Evolutionary conservation across 371 early-diverging fungal genomes (phyloP).

Genomic region (Mucor lusitanicus): DNA sequence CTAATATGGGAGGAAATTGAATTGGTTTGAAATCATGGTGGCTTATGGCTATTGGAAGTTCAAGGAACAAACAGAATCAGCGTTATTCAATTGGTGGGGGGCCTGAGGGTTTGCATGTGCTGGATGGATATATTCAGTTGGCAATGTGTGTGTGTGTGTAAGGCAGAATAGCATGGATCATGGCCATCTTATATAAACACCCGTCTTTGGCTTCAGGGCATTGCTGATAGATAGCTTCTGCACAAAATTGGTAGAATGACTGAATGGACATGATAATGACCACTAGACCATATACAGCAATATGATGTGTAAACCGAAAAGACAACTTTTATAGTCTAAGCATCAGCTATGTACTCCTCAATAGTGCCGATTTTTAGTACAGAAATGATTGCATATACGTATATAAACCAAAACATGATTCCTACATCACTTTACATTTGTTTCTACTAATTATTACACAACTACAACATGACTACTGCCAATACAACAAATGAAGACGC

Average conservation of each 20-base stretch:
- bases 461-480: not conserved
- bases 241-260: not conserved
- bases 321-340: not conserved
- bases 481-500: not conserved
- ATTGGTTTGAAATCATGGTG: not conserved
- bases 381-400: not conserved
- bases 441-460: not conserved
- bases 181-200: no score
- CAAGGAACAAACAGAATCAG: not conserved
- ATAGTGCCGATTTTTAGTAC: not conserved
- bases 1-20: not conserved
- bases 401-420: not conserved
- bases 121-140: not conserved
- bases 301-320: not conserved
- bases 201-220: no score
- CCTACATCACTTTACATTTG: not conserved
- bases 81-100: not conserved
- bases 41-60: conserved; percentile 2
- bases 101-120: not conserved
- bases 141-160: not conserved
- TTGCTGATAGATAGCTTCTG: no score
- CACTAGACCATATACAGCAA: not conserved
- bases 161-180: no score
- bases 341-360: not conserved
- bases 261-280: not conserved